phyloP scores from a whole-genome alignment of 2,329 filamentous ascomycete genomes.

The Penicillium paneum region DNA sequence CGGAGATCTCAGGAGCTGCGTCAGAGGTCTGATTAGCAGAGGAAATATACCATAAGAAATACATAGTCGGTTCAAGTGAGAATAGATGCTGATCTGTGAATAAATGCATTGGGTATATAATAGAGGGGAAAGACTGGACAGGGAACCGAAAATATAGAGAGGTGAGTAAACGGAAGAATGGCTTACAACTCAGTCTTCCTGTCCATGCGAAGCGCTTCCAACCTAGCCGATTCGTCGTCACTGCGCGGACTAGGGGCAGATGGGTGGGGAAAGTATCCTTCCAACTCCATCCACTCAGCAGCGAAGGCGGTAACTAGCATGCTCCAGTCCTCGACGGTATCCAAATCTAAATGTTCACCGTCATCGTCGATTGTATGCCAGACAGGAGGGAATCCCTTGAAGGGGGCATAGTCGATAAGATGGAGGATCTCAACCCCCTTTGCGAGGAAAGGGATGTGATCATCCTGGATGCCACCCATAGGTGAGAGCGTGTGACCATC shows the following conservation, averaged over 20 bases:
- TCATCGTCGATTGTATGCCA: constrained; percentile 89
- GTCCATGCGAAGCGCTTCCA: constrained; percentile 15
- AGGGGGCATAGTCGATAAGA: constrained; percentile 68
- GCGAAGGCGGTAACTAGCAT: constrained; percentile 78
- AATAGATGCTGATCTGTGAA: neutral
- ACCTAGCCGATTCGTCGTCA: constrained; percentile 7
- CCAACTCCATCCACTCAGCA: constrained; percentile 88
- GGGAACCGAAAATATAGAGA: neutral
- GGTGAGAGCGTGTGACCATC: constrained; percentile 47
- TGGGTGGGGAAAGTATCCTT: constrained; percentile 49
- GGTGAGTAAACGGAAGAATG: constrained; percentile 15
- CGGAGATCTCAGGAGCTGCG: neutral
- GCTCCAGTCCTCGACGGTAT: constrained; percentile 82
- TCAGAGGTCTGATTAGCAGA: constrained; percentile 1
- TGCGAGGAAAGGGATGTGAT: constrained; percentile 86
- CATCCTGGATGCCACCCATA: constrained; percentile 66
- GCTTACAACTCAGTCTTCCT: constrained; percentile 45
- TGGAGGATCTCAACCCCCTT: constrained; percentile 86
- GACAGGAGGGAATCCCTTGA: constrained; percentile 63
- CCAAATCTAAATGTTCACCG: constrained; percentile 75
- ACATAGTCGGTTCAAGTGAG: neutral
- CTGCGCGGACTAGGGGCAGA: neutral
- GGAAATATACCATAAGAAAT: neutral
- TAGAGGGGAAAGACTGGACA: neutral
- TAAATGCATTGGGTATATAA: constrained; percentile 14